Evolutionary conservation across 768 basidiomycete species (phyloP).

Genomic region (Infundibulicybe gibba): DNA sequence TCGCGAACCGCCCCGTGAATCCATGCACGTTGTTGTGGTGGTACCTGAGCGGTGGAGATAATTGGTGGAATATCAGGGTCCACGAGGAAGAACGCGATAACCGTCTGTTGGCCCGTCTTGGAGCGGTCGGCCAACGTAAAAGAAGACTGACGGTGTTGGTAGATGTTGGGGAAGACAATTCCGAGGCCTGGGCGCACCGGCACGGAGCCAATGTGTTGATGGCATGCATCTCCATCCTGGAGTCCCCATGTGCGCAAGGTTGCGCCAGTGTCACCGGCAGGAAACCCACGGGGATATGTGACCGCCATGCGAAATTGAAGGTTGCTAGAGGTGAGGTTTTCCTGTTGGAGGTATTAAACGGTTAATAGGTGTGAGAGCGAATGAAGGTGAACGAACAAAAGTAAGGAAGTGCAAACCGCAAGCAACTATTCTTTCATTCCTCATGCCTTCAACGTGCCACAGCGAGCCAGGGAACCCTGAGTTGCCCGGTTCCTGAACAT

Average conservation of each 20-base stretch:
- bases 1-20: constrained; percentile 31
- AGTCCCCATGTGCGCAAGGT: constrained; percentile 50
- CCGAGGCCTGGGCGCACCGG: constrained; percentile 30
- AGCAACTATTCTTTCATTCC: constrained; percentile 47
- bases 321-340: constrained; percentile 34
- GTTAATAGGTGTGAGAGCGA: not conserved
- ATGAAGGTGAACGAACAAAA: constrained; percentile 25
- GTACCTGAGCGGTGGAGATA: constrained; percentile 38
- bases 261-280: constrained; percentile 41
- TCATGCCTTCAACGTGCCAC: constrained; percentile 54
- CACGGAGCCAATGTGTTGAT: constrained; percentile 42
- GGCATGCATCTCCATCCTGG: constrained; percentile 38
- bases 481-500: constrained; percentile 24
- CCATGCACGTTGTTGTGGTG: constrained; percentile 51
- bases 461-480: constrained; percentile 27
- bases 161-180: constrained; percentile 54
- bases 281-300: constrained; percentile 38
- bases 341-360: constrained; percentile 20
- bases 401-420: constrained; percentile 38
- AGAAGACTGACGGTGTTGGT: constrained; percentile 40
- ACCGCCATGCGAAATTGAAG: constrained; percentile 51
- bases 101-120: constrained; percentile 37
- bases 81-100: constrained; percentile 45
- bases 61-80: constrained; percentile 39
- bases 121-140: constrained; percentile 36